Conservation (phyloP, 2,329 filamentous ascomycete species). For the Aspergillus felis region DNA sequence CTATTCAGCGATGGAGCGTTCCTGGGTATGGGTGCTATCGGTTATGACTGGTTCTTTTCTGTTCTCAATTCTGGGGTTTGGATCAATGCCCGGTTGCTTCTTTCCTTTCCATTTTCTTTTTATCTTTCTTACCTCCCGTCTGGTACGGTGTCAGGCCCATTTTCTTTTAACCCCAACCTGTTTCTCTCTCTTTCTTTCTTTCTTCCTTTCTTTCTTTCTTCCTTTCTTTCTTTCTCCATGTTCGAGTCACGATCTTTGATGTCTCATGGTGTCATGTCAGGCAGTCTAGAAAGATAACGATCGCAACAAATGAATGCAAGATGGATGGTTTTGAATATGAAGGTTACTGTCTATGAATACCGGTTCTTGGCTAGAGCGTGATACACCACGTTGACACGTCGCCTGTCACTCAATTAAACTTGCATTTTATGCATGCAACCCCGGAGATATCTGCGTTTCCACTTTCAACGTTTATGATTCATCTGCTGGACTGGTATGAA, state of each 20-base stretch:
- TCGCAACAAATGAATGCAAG: not conserved
- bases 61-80: conserved; percentile 6
- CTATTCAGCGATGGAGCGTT: conserved; percentile 19
- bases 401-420: not conserved
- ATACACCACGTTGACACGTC: not conserved
- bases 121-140: conserved; percentile 10
- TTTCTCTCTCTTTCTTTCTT: conserved; percentile 6
- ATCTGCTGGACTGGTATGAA: not conserved
- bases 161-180: conserved; percentile 4
- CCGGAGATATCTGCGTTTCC: not conserved
- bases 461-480: not conserved
- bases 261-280: conserved; percentile 25
- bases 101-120: conserved; percentile 11
- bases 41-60: conserved; percentile 14
- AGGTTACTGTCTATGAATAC: not conserved
- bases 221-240: conserved; percentile 10
- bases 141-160: conserved; percentile 11
- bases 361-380: not conserved
- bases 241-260: conserved; percentile 11
- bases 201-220: conserved; percentile 3
- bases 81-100: conserved; percentile 4
- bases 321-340: not conserved
- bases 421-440: not conserved
- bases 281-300: not conserved
- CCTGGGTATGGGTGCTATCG: conserved; percentile 15